Evolutionary conservation across 495 filamentous ascomycete genomes (phyloP).

Genomic region (Aspergillus coremiiformis): DNA sequence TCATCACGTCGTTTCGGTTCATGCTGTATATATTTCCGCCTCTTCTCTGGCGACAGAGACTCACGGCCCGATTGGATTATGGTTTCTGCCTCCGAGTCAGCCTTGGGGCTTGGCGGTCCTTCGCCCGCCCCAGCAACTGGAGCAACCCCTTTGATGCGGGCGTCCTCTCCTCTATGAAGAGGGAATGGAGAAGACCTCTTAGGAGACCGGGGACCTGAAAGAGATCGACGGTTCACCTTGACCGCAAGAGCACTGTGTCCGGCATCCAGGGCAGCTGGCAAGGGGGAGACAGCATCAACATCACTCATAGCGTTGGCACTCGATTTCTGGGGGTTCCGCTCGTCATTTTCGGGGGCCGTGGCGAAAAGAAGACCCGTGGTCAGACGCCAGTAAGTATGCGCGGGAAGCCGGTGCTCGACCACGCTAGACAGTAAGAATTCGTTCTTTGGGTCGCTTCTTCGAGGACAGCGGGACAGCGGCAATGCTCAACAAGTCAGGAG

Average conservation of each 20-base stretch:
- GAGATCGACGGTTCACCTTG: conserved; percentile 25
- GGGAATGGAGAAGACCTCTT: conserved; percentile 18
- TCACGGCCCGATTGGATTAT: conserved; percentile 70
- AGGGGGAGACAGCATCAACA: conserved; percentile 38
- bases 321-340: conserved; percentile 36
- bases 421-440: conserved; percentile 11
- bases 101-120: conserved; percentile 35
- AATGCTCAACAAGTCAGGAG: conserved; percentile 1
- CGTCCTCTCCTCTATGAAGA: conserved; percentile 15
- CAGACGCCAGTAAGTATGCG: conserved; percentile 36
- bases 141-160: conserved; percentile 19
- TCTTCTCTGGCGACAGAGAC: conserved; percentile 59
- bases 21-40: conserved; percentile 61
- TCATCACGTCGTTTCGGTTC: conserved; percentile 45
- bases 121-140: conserved; percentile 27
- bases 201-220: conserved; percentile 22
- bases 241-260: conserved; percentile 32
- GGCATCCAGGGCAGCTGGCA: conserved; percentile 40
- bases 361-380: conserved; percentile 27
- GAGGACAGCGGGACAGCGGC: not conserved
- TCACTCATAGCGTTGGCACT: conserved; percentile 48
- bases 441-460: not conserved
- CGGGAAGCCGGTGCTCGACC: conserved; percentile 32
- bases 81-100: conserved; percentile 74
- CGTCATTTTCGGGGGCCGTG: conserved; percentile 46